Conservation (phyloP, 2,329 filamentous ascomycete genomes). For the Trichoderma koningii region DNA sequence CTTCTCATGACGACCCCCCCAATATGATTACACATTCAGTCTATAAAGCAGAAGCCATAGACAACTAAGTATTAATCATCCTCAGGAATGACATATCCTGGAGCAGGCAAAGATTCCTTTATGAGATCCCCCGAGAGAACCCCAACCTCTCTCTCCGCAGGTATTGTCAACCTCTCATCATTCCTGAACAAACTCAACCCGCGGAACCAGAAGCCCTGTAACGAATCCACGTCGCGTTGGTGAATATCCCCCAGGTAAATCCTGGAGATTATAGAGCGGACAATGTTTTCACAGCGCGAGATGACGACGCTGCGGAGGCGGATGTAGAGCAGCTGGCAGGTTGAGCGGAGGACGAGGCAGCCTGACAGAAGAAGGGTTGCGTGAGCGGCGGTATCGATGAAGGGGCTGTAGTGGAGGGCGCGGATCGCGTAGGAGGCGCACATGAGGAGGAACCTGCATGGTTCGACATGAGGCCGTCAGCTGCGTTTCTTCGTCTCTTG, state of each 20-base stretch:
- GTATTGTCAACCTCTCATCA: not conserved
- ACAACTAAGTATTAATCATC: not conserved
- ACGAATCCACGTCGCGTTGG: not conserved
- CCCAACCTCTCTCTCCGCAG: no score
- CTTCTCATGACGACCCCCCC: no score
- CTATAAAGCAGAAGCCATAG: no score
- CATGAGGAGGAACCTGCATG: not conserved
- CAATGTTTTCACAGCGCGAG: not conserved
- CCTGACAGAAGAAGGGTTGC: not conserved
- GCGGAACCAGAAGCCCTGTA: not conserved
- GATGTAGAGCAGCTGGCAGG: not conserved
- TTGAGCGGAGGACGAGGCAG: not conserved
- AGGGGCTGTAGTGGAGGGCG: not conserved
- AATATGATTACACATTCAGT: no score
- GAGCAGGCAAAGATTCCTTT: not conserved
- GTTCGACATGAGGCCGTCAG: not conserved
- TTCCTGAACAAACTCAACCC: not conserved
- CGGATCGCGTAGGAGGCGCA: not conserved
- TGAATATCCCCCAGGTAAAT: rapidly evolving
- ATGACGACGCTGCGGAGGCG: not conserved
- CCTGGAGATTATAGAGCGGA: not conserved
- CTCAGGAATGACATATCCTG: not conserved
- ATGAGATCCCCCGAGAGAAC: not conserved
- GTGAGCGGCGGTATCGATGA: not conserved
- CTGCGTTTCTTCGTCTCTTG: not conserved